These are phyloP conservation scores for Cytospora chrysosperma DNA, from an alignment of 2,329 filamentous ascomycete species.

Conservation along the genomic window DNA sequence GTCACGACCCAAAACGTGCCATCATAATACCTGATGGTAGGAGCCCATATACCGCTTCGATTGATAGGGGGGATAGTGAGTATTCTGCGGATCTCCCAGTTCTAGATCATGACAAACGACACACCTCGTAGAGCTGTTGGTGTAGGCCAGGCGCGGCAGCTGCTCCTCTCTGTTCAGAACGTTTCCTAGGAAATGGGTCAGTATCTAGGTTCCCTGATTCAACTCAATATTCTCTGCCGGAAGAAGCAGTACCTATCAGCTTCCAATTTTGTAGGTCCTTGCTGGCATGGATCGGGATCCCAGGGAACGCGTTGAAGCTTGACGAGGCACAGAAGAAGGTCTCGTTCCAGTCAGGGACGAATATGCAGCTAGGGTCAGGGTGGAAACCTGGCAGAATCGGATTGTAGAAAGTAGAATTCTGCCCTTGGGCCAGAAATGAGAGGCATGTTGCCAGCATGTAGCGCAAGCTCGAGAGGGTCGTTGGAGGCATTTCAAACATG, in stretches of 20 bases:
- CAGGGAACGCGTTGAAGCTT: constrained; percentile 45
- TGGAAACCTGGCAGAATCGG: constrained; percentile 45
- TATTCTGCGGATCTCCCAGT: not conserved
- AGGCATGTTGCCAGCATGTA: not conserved
- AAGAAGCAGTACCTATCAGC: constrained; percentile 29
- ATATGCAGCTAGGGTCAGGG: constrained; percentile 44
- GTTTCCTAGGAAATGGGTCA: constrained; percentile 30
- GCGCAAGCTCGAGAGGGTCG: not conserved
- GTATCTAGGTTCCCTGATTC: not conserved
- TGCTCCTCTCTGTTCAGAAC: constrained; percentile 37
- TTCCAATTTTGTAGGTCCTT: constrained; percentile 44
- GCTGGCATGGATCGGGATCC: constrained; percentile 45
- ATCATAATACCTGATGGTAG: constrained; percentile 33
- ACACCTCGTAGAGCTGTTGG: constrained; percentile 34
- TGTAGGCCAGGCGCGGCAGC: constrained; percentile 34
- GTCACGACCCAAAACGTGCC: constrained; percentile 34
- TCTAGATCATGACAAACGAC: not conserved
- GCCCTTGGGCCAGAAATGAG: not conserved
- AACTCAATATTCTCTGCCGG: not conserved
- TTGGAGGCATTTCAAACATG: not conserved
- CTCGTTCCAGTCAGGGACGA: constrained; percentile 36
- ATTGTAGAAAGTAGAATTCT: constrained; percentile 35
- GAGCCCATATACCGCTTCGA: constrained; percentile 36
- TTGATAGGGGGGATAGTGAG: not conserved
- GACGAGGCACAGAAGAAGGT: constrained; percentile 46